Base-by-base conservation (phyloP, 1,284 basidiomycete genomes). In the Pyrrhoderma noxium region DNA sequence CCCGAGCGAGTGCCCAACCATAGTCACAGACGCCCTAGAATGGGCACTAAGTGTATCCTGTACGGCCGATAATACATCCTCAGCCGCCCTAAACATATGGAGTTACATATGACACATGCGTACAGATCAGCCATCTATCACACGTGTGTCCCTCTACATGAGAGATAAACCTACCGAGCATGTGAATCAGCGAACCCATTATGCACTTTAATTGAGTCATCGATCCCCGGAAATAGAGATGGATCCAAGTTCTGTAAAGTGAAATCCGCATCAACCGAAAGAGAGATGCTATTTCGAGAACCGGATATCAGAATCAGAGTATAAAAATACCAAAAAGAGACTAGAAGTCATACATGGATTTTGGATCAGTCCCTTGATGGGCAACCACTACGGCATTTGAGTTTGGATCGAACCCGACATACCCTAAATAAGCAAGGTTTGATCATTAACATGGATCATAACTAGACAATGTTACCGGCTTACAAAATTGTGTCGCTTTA, bases 151-250 rank as follows among this genome's bases (percentile, higher is more conserved):
- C 14, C 39, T 22, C 42, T 41, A 14, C 25, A 23, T 27, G 11
- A 14, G 36, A 13, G 39, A 16, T 37, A 18, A 27, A 56, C 70
- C 45, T 56, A 82, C 81, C 65, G 62, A 2, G 76, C 69, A 27
- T 85, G 82, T 11, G 70, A 70, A 11, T 70, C 61, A 1, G 60
- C 67, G 63, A 85, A 87, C 14, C 83, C 82, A 9, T 61, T 60
- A 61, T 87, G 82, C 0, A 76, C 79, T 55, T 71, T 44, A 22
- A 85, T 69, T 8, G 62, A 59, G 0, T 69, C 64, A 36, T 69
- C 62, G 35, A 83, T 47, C 0, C 77, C 78, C 5, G 82, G 82
- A 68, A 87, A 87, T 9, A 83, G 65, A 0, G 65, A 63, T 0
- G 73, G 46, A 57, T 77, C 68, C 34, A 75, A 64, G 1, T 51